Percentiles rank a stretch among this genome's conserved stretches.
Evolutionary conservation across 2,329 filamentous ascomycete genomes (phyloP).

Genomic region (Colletotrichum falcatum): DNA sequence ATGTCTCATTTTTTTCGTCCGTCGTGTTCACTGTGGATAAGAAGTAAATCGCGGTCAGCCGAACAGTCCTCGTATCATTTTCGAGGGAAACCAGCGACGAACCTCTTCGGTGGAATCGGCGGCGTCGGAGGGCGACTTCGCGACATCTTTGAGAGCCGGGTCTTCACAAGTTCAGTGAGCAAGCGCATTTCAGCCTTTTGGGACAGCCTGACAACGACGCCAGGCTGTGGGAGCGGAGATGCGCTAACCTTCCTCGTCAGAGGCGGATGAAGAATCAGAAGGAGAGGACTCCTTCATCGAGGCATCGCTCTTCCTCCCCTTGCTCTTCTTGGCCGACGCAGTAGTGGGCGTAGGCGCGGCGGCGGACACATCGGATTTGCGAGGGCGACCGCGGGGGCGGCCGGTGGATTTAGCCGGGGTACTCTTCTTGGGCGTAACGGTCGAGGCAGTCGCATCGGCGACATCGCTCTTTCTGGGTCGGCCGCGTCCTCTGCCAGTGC

Average conservation of each 20-base stretch:
- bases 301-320: slow-evolving; percentile 37
- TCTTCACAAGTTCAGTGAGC: slow-evolving; percentile 29
- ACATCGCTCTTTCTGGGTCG: slow-evolving; percentile 48
- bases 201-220: neutral
- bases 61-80: slow-evolving; percentile 28
- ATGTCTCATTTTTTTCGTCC: slow-evolving; percentile 12
- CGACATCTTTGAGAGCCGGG: slow-evolving; percentile 15
- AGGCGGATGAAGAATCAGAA: slow-evolving; percentile 13
- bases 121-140: slow-evolving; percentile 22
- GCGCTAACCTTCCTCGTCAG: slow-evolving; percentile 37
- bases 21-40: slow-evolving; percentile 24
- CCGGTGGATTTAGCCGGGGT: slow-evolving; percentile 26
- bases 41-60: slow-evolving; percentile 29
- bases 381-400: slow-evolving; percentile 50
- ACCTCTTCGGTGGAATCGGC: slow-evolving; percentile 36
- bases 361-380: slow-evolving; percentile 45
- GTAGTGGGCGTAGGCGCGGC: slow-evolving; percentile 46
- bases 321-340: slow-evolving; percentile 40
- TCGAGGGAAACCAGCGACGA: slow-evolving; percentile 29
- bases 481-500: slow-evolving; percentile 46
- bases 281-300: slow-evolving; percentile 22
- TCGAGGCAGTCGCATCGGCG: slow-evolving; percentile 9
- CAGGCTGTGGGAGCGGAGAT: neutral
- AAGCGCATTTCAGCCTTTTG: neutral
- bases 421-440: slow-evolving; percentile 33